Base-by-base conservation (phyloP, 2,329 filamentous ascomycete genomes). In the Fusarium burgessii region DNA sequence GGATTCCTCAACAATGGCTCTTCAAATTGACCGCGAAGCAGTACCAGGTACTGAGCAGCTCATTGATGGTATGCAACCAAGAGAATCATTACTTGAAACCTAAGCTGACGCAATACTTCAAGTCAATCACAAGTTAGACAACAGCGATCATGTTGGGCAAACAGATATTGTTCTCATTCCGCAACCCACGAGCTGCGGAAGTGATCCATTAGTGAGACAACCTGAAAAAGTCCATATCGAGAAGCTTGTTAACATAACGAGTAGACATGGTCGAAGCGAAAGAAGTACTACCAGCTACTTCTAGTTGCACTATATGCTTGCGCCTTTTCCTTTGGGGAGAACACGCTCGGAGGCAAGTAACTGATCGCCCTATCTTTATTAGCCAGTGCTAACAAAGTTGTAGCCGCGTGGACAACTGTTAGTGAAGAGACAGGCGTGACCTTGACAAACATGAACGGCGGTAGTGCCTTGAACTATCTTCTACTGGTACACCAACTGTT, bases 351-450 rank as follows among this genome's bases (percentile, higher is more conserved):
- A 2, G 29, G 46, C 33, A 3, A 23, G 29, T 7, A 9, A 29
- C 29, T 11, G 10, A 29, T 29, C 10, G 10, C 10, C 13, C 1
- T 32, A 4, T 47, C 29, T 11, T 33, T n/a, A 0, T 13, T 1
- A 0, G 2, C 1, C 5, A 2, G 13, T 11, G 7, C n/a, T 49
- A 12, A 49, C 4, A 23, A 2, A 5, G 23, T 3, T 13, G 17
- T 17, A 49, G 29, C 29, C 2, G 29, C 29, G 7, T 35, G 29
- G 46, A 49, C 46, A 10, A 49, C 11, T 5, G 46, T 49, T 2
- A 49, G 46, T 14, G 17, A 35, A 49, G 46, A 49, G 2, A 49
- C 46, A 4, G 29, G 29, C 0, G 46, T 49, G 11, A 7, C 29
- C 13, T 0, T 49, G n/a, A 35, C 29, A 35, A 49, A 49, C 7